Conservation (phyloP, 768 basidiomycete genomes). For the Agaricus subrufescens region DNA sequence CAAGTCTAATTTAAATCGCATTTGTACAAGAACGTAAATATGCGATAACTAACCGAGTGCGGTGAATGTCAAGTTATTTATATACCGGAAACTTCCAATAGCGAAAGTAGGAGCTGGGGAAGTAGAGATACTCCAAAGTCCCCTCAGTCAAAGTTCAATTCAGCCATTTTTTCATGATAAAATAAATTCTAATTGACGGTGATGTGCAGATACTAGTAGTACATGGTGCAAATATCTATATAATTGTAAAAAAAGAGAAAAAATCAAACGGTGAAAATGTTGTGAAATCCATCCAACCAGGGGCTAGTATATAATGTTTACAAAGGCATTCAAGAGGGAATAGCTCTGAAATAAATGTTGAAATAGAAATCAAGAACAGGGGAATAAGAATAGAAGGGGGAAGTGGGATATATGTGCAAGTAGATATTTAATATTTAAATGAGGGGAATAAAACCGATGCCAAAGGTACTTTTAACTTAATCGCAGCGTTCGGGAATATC, state of each 20-base stretch:
- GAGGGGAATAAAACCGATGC: neutral
- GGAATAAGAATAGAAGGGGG: slow-evolving; percentile 4
- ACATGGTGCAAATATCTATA: slow-evolving; percentile 6
- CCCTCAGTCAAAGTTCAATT: no score
- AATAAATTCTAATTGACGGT: neutral
- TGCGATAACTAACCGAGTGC: no score
- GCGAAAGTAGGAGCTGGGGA: no score
- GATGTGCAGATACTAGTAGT: slow-evolving; percentile 1
- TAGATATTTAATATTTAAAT: neutral
- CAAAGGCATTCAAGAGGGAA: neutral
- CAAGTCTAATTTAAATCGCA: no score
- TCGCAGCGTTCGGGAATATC: slow-evolving; percentile 48
- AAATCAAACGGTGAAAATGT: neutral
- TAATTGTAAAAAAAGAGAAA: neutral
- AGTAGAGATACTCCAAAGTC: no score
- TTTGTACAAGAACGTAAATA: no score
- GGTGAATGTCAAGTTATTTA: no score
- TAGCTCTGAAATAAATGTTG: neutral
- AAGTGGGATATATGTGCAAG: neutral
- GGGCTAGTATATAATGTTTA: slow-evolving; percentile 5
- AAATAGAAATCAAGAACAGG: neutral
- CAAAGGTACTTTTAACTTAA: slow-evolving; percentile 21
- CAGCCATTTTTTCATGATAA: neutral
- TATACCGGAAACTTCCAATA: no score
- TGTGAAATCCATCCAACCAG: slow-evolving; percentile 7